These are phyloP conservation scores for Hygrophoropsis aurantiaca DNA, from an alignment of 768 basidiomycete genomes.

Conservation along the genomic window DNA sequence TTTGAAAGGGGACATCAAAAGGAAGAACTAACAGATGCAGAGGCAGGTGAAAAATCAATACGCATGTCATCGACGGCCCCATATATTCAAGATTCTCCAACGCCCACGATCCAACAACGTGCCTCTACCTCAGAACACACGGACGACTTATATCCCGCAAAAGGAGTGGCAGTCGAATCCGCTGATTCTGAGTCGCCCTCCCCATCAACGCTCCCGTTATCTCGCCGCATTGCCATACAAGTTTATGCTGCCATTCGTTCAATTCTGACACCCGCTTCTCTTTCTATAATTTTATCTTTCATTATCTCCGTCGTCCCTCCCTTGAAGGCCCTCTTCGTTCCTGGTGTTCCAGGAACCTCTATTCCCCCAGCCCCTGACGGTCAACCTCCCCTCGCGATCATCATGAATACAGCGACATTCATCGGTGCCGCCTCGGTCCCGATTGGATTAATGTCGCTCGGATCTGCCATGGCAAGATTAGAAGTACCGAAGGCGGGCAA, in stretches of 20 bases:
- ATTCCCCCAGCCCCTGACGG: slow-evolving; percentile 63
- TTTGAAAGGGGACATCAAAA: too few relatives aligned
- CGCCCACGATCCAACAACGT: too few relatives aligned
- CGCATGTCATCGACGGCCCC: too few relatives aligned
- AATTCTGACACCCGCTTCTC: slow-evolving; percentile 46
- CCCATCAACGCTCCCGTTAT: neutral
- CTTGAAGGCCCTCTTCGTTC: slow-evolving; percentile 62
- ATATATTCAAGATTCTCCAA: too few relatives aligned
- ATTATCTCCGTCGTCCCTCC: slow-evolving; percentile 54
- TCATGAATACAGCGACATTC: slow-evolving; percentile 57
- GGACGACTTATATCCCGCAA: neutral
- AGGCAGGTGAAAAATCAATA: too few relatives aligned
- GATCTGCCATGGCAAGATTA: slow-evolving; percentile 61
- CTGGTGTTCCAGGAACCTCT: slow-evolving; percentile 37
- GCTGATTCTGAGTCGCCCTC: slow-evolving; percentile 2
- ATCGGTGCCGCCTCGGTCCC: slow-evolving; percentile 66
- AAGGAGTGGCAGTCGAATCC: neutral
- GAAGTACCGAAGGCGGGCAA: slow-evolving; percentile 44
- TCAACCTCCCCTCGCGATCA: slow-evolving; percentile 61
- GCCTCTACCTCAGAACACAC: too few relatives aligned
- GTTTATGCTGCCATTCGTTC: slow-evolving; percentile 30
- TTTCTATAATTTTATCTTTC: slow-evolving; percentile 54
- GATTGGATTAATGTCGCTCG: slow-evolving; percentile 59
- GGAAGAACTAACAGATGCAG: too few relatives aligned
- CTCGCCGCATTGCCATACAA: slow-evolving; percentile 9